A percentile compares a stretch with the other conserved stretches of the same genome.
Conservation (phyloP, 2,329 filamentous ascomycete genomes). For the Thielaviopsis musarum region DNA sequence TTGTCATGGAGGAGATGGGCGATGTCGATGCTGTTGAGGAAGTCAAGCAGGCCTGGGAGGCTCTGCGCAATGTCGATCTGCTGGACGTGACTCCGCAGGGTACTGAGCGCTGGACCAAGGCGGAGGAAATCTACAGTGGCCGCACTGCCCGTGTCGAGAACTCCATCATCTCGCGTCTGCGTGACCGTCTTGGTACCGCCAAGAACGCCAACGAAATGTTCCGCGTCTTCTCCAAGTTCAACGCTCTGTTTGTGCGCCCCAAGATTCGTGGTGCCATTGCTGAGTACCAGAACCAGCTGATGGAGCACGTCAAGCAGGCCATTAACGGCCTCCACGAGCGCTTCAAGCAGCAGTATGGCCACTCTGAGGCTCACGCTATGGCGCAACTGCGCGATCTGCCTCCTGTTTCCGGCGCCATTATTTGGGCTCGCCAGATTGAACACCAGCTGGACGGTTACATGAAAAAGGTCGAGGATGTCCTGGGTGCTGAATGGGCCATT, state of each 20-base stretch:
- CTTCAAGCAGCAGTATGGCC: constrained; percentile 97
- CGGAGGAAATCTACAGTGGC: constrained; percentile 93
- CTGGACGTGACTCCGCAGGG: constrained; percentile 83
- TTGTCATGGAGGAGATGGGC: constrained; percentile 83
- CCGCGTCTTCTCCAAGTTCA: constrained; percentile 98
- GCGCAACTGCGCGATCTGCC: constrained; percentile 89
- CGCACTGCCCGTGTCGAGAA: constrained; percentile 95
- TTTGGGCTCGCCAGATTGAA: constrained; percentile 95
- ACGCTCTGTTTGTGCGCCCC: constrained; percentile 92
- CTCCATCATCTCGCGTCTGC: constrained; percentile 86
- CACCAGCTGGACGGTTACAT: constrained; percentile 91
- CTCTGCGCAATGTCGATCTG: constrained; percentile 85
- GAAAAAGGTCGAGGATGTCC: constrained; percentile 96
- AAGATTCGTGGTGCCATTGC: constrained; percentile 97
- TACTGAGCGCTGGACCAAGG: constrained; percentile 80
- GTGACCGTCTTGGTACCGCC: constrained; percentile 83
- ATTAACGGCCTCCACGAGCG: constrained; percentile 87
- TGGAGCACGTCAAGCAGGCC: constrained; percentile 94
- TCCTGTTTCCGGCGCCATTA: constrained; percentile 89
- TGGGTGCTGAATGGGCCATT: constrained; percentile 85
- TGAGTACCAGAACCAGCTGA: constrained; percentile 94
- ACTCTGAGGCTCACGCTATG: constrained; percentile 97
- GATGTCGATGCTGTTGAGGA: constrained; percentile 96
- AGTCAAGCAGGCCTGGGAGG: constrained; percentile 85
- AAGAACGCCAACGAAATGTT: constrained; percentile 99